Percentiles rank a stretch among this genome's conserved stretches.
phyloP scores from a whole-genome alignment of 768 basidiomycete genomes.

The Psilocybe azurescens region DNA sequence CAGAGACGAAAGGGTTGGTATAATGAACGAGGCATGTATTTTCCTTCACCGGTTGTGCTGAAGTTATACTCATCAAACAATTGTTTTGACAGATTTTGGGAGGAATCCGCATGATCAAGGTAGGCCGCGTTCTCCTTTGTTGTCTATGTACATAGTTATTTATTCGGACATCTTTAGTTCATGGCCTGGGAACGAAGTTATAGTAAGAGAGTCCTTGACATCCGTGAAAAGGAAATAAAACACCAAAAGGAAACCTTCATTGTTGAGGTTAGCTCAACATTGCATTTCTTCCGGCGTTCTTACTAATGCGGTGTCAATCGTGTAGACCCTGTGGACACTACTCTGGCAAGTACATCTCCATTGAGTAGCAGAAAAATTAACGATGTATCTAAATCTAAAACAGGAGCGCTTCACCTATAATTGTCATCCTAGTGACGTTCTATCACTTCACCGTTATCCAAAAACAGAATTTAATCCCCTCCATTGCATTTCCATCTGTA shows the following conservation, averaged over 20 bases:
- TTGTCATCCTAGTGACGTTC: constrained; percentile 65
- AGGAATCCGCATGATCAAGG: constrained; percentile 1
- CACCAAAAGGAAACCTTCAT: constrained; percentile 48
- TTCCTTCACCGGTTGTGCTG: constrained; percentile 22
- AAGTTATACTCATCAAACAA: neutral
- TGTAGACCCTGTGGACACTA: neutral
- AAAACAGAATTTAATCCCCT: constrained; percentile 72
- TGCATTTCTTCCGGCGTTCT: neutral
- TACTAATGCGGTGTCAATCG: neutral
- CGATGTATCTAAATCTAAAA: neutral
- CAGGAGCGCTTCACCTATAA: constrained; percentile 68
- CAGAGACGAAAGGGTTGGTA: constrained; percentile 2
- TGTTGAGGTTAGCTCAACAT: constrained; percentile 19
- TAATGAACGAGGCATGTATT: constrained; percentile 59
- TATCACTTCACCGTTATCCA: constrained; percentile 78
- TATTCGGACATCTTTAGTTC: neutral
- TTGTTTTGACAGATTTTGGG: neutral
- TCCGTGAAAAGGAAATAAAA: constrained; percentile 64
- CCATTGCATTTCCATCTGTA: constrained; percentile 79
- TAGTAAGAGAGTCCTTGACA: constrained; percentile 56
- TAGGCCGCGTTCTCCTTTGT: neutral
- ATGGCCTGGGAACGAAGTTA: constrained; percentile 78
- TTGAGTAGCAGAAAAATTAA: neutral
- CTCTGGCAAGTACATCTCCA: neutral
- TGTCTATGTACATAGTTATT: neutral